These are phyloP conservation scores for Talaromyces adpressus DNA, from an alignment of 495 filamentous ascomycete species.

Conservation along the genomic window DNA sequence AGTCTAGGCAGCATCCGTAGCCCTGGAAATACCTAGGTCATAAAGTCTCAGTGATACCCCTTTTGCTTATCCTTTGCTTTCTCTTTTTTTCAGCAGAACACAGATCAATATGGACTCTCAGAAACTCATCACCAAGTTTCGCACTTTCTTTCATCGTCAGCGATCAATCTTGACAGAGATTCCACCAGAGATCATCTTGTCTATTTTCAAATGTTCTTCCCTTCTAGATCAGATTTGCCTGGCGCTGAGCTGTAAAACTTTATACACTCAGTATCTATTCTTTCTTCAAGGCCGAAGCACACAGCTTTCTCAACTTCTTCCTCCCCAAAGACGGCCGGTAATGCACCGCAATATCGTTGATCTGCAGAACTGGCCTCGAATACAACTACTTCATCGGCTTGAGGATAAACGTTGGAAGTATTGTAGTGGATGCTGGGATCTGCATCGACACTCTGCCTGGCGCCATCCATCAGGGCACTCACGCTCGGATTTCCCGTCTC, in stretches of 20 bases:
- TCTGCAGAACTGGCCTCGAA: not conserved
- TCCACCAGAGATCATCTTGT: not conserved
- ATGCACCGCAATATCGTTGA: not conserved
- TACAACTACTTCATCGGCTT: slow-evolving; percentile 7
- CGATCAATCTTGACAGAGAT: not conserved
- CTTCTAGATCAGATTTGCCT: slow-evolving; percentile 2
- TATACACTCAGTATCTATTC: not conserved
- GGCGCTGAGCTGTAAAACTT: slow-evolving; percentile 5
- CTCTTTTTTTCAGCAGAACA: not conserved
- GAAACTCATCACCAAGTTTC: not conserved
- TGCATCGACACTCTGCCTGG: slow-evolving; percentile 7
- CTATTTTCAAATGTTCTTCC: not conserved
- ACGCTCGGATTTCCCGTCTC: slow-evolving; percentile 1
- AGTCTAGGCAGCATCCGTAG: too few relatives aligned
- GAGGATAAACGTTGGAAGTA: slow-evolving; percentile 7
- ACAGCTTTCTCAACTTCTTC: not conserved
- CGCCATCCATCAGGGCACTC: not conserved
- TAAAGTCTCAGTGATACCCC: too few relatives aligned
- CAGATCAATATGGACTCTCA: not conserved
- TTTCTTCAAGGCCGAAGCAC: not conserved
- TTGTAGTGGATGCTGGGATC: slow-evolving; percentile 1
- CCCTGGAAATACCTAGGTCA: too few relatives aligned
- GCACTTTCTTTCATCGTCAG: not conserved
- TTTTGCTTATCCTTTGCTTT: too few relatives aligned
- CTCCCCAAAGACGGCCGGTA: not conserved